phyloP scores from a whole-genome alignment of 2,329 filamentous ascomycete genomes.

The Penicillium sp. region DNA sequence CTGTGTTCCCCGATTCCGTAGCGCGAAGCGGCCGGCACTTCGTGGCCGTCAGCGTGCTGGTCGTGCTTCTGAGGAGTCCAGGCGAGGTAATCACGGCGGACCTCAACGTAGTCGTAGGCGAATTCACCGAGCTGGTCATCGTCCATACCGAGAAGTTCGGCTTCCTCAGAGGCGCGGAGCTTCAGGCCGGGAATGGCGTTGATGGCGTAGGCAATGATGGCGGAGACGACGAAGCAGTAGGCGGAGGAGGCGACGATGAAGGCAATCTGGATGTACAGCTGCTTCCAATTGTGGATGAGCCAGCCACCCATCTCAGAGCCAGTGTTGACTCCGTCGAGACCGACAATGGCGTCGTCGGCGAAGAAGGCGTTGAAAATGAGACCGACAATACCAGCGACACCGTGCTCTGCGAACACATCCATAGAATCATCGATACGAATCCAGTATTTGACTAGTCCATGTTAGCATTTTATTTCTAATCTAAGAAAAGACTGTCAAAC shows the following conservation, averaged over 20 bases:
- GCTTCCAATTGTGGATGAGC: constrained; percentile 72
- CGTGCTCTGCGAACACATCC: constrained; percentile 91
- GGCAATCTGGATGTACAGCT: constrained; percentile 73
- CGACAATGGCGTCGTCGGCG: constrained; percentile 73
- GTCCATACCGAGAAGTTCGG: constrained; percentile 69
- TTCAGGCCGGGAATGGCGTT: constrained; percentile 74
- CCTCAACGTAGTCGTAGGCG: constrained; percentile 58
- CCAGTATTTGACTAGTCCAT: constrained; percentile 67
- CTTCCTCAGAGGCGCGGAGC: constrained; percentile 68
- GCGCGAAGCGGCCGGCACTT: constrained; percentile 62
- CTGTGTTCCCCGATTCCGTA: constrained; percentile 66
- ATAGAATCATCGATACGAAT: constrained; percentile 84
- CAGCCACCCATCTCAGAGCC: constrained; percentile 63
- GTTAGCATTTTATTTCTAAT: not conserved
- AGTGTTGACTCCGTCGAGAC: constrained; percentile 69
- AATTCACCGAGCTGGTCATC: constrained; percentile 58
- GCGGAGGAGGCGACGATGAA: constrained; percentile 68
- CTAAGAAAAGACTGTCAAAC: constrained; percentile 41
- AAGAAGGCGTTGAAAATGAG: constrained; percentile 80
- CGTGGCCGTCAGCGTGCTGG: constrained; percentile 53
- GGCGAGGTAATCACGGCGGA: constrained; percentile 56
- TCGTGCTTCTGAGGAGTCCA: constrained; percentile 54
- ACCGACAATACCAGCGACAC: constrained; percentile 79
- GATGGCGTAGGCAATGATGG: constrained; percentile 71
- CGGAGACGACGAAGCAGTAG: constrained; percentile 71